Conservation (phyloP, 805 yeast genomes). For the Candida gorgasii region DNA sequence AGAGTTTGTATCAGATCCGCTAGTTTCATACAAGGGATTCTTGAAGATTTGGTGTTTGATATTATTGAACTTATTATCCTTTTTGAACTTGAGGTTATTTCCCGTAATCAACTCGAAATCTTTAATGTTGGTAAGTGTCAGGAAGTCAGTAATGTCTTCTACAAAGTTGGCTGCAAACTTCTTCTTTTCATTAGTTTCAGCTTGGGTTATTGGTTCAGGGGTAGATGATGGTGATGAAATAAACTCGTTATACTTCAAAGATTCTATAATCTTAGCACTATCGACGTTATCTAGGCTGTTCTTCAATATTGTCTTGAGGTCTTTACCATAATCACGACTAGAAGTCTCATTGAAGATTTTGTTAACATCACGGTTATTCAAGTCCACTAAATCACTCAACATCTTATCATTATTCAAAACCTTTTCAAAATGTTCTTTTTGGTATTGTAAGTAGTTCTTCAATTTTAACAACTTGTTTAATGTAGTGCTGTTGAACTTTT, state of each 20-base stretch:
- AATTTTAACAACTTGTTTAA: slow-evolving; percentile 39
- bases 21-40: slow-evolving; percentile 41
- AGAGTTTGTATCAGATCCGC: slow-evolving; percentile 42
- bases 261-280: slow-evolving; percentile 8
- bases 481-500: slow-evolving; percentile 27
- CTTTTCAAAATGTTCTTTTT: slow-evolving; percentile 27
- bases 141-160: slow-evolving; percentile 35
- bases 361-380: slow-evolving; percentile 20
- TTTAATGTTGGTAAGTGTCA: slow-evolving; percentile 38
- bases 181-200: not conserved
- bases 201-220: not conserved
- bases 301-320: slow-evolving; percentile 29
- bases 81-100: slow-evolving; percentile 26
- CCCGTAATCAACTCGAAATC: slow-evolving; percentile 44
- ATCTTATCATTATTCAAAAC: slow-evolving; percentile 15
- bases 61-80: slow-evolving; percentile 19
- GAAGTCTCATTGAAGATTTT: slow-evolving; percentile 22
- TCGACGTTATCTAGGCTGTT: slow-evolving; percentile 4
- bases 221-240: slow-evolving; percentile 3
- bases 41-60: slow-evolving; percentile 43
- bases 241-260: slow-evolving; percentile 12
- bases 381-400: slow-evolving; percentile 21
- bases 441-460: slow-evolving; percentile 39
- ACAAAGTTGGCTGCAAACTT: slow-evolving; percentile 1
- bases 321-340: slow-evolving; percentile 28